Base-by-base conservation (phyloP, 176 grass and related monocot genomes). In the Phyllostachys edulis region DNA sequence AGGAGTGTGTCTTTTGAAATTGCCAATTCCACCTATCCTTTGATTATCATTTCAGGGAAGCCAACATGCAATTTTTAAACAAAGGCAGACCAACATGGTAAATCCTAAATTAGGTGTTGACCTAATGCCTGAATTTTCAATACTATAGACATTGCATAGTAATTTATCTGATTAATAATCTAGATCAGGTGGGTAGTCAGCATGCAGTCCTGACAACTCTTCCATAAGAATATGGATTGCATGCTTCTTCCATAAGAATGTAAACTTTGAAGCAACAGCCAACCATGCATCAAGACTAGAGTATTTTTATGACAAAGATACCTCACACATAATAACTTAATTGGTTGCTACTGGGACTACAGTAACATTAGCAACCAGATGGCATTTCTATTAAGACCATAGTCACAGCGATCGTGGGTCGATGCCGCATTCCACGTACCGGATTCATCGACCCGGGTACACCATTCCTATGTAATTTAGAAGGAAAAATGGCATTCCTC, bases 1-100 rank as follows among this genome's bases (percentile, higher is more conserved):
- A 57, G 20, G 9, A n/a, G 46, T 72, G 10, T 61, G 10, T 62
- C 10, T 13, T 27, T 61, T 26, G 10, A 62, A 62, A 24, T 26
- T 62, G 23, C 23, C 23, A 27, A 62, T 62, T 27, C 23, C 59
- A 62, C 59, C 59, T 26, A 62, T 62, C 59, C 34, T 51, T 75
- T 37, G 55, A 13, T 44, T 79, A 88, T 9, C 14, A 84, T 45
- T 63, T 71, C 45, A 88, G 55, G 52, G 34, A 23, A 40, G 6
- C 40, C 67, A 59, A 24, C 21, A 59, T 59, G 56, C 56, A 24
- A 59, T 23, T 59, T 61, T 76, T 47, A 67, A 46, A 62, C 36
- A 62, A 83, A 74, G 55, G 21, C 2, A 23, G 55, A 85, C 13
- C 12, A 54, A 68, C 38, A 59, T 59, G 21, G 21, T 84, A 32